These are phyloP conservation scores for Claviceps fusiformis DNA, from an alignment of 2,329 filamentous ascomycete species.

Conservation along the genomic window DNA sequence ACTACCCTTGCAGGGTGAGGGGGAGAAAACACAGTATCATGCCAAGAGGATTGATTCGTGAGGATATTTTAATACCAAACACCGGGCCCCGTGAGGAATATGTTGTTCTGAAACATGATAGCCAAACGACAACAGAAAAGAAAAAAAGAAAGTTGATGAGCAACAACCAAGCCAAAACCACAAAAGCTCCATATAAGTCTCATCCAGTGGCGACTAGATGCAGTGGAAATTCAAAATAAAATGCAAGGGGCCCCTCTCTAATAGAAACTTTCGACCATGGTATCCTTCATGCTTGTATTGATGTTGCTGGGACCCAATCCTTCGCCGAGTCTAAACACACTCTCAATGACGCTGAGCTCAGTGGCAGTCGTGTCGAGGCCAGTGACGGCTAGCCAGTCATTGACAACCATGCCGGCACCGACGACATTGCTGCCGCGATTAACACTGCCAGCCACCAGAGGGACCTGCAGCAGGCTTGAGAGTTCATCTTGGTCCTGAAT, in stretches of 20 bases:
- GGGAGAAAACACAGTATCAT: neutral
- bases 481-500: conserved; percentile 98
- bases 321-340: conserved; percentile 88
- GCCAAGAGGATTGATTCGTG: neutral
- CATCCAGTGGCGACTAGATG: neutral
- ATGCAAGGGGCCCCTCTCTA: conserved; percentile 31
- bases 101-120: neutral
- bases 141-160: neutral
- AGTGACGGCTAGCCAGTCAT: conserved; percentile 94
- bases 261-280: conserved; percentile 98
- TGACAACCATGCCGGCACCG: conserved; percentile 49
- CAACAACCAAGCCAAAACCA: neutral
- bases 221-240: conserved; percentile 8
- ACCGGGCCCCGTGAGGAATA: conserved; percentile 4
- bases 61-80: conserved; percentile 5
- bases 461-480: conserved; percentile 83
- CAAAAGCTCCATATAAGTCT: neutral
- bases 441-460: conserved; percentile 83
- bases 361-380: conserved; percentile 94
- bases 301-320: conserved; percentile 65
- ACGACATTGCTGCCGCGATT: conserved; percentile 90
- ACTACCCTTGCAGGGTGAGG: conserved; percentile 3
- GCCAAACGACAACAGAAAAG: neutral
- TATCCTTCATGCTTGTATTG: conserved; percentile 82
- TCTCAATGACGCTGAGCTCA: conserved; percentile 91